Conservation (phyloP, 208 protist species). For the Ichthyophonus hoferi region DNA sequence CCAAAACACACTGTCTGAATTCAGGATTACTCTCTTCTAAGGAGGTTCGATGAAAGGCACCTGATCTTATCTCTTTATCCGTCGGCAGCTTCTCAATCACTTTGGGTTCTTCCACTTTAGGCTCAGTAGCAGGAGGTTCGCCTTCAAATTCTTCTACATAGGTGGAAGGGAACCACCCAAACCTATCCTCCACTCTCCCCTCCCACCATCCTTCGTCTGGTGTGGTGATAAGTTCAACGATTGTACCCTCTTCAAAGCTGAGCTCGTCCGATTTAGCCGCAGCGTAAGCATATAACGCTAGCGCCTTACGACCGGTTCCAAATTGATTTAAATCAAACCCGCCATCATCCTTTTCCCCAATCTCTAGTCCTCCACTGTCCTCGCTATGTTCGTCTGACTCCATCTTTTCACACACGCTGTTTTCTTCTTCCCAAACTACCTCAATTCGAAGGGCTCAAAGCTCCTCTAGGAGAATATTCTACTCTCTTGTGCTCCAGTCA, state of each 20-base stretch:
- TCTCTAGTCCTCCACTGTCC: neutral
- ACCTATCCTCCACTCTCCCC: constrained; percentile 13
- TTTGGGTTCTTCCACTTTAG: neutral
- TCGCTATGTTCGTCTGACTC: neutral
- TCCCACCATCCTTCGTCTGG: constrained; percentile 32
- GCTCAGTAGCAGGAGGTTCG: neutral
- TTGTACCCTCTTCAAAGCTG: neutral
- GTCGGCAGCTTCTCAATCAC: neutral
- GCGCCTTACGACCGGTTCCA: neutral
- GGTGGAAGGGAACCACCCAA: constrained; percentile 13
- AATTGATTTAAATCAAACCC: neutral
- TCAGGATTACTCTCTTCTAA: neutral
- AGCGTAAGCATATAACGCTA: constrained; percentile 15
- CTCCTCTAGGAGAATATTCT: too few species aligned
- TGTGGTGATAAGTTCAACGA: constrained; percentile 2
- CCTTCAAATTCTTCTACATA: constrained; percentile 20
- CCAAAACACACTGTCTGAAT: neutral
- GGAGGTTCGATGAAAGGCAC: neutral
- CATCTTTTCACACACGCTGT: too few species aligned
- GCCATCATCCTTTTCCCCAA: neutral
- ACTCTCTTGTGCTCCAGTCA: too few species aligned
- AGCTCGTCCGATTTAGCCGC: constrained; percentile 11
- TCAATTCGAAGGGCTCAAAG: too few species aligned
- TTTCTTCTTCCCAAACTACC: too few species aligned
- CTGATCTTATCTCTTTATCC: neutral